These are phyloP conservation scores for Candida neerlandica DNA, from an alignment of 1,139 yeast genomes.

Conservation along the genomic window DNA sequence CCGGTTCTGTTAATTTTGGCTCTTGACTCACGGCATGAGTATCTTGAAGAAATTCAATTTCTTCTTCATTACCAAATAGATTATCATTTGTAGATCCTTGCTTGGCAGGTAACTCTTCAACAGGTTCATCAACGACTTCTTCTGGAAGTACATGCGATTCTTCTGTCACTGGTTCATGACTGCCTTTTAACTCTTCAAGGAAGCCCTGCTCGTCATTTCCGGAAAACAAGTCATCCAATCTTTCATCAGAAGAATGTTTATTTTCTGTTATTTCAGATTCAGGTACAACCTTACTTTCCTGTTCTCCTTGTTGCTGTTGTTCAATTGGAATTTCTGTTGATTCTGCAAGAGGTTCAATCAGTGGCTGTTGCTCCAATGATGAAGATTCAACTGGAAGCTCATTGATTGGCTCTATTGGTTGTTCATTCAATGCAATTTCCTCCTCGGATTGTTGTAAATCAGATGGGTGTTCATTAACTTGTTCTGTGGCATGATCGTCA, in stretches of 20 bases:
- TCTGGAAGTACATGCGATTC: background rate
- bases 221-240: conserved; percentile 4
- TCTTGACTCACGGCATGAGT: background rate
- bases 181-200: conserved; percentile 7
- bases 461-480: background rate
- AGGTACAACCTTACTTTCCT: background rate
- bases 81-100: background rate
- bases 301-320: background rate
- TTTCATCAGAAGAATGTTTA: background rate
- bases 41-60: conserved; percentile 6
- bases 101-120: background rate
- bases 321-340: background rate
- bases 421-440: background rate
- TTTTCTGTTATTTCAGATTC: background rate
- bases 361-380: background rate
- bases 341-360: background rate
- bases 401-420: background rate
- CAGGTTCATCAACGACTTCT: background rate
- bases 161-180: background rate
- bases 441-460: background rate
- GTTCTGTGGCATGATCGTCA: background rate
- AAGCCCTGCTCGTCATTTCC: conserved; percentile 4
- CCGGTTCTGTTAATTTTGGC: background rate
- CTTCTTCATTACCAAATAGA: conserved; percentile 1
- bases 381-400: background rate